phyloP scores from a whole-genome alignment of 225 moss, liverwort and hornwort species.

The Straminergon stramineum region DNA sequence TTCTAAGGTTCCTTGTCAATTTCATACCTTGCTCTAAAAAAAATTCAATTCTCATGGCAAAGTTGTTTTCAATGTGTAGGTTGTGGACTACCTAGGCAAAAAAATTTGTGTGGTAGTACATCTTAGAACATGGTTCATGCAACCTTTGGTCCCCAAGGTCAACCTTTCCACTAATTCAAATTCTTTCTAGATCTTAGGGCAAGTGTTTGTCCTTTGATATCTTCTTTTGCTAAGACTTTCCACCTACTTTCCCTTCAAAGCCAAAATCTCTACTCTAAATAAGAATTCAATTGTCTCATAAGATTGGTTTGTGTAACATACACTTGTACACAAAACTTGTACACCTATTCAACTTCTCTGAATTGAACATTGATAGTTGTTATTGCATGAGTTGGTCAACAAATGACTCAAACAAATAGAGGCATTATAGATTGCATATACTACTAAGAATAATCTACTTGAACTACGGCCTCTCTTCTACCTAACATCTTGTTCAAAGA shows the following conservation, averaged over 20 bases:
- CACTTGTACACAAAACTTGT: background rate
- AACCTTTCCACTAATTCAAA: background rate
- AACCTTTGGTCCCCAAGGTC: background rate
- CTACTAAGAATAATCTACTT: background rate
- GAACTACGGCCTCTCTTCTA: background rate
- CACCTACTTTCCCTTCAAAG: background rate
- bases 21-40: background rate
- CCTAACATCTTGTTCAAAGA: background rate
- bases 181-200: slow-evolving; percentile 1
- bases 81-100: background rate
- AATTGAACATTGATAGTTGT: background rate
- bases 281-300: background rate
- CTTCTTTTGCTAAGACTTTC: background rate
- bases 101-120: background rate
- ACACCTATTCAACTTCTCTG: background rate
- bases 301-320: background rate
- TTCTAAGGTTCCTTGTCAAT: background rate
- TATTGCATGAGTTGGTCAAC: background rate
- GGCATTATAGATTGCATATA: background rate
- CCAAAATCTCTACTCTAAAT: background rate
- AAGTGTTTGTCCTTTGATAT: background rate
- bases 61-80: background rate
- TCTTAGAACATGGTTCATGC: background rate
- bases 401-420: background rate
- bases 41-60: background rate